Evolutionary conservation across 1,284 basidiomycete species (phyloP), one percentile per base, ranked within the genome.

Genomic region (Agaricales sp.): DNA sequence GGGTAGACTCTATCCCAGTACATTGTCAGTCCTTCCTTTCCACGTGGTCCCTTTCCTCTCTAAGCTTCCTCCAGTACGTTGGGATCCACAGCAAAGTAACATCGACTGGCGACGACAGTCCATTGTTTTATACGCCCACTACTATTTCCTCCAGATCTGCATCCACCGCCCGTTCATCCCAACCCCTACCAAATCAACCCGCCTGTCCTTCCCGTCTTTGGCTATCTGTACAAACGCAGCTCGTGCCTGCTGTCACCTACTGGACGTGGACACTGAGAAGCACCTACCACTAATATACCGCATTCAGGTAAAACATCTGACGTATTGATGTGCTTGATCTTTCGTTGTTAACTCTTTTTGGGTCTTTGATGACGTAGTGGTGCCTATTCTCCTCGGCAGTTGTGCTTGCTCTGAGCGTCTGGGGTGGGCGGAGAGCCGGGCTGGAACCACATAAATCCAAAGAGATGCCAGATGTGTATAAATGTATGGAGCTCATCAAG

Each of bases 101-200:
- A 46, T 74, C 0, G 54, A 64, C 1, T 80, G 82, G 56, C 86
- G 90, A 62, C 69, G 77, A 52, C 87, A 90, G 64, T 86, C 84
- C 0, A 81, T 78, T 0, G 56, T 67, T 12, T 69, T 92, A 2
- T 87, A 87, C 56, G 63, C 74, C 1, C 67, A 69, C 6, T 90
- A 86, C 60, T 89, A 91, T 59, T 71, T 82, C 52, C 67, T 83
- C 14, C 84, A 85, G 56, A 90, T 92, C 57, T 71, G 83, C 39
- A 80, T 90, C 41, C 89, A 92, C 59, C 75, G 88, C 4, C 85
- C 86, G 0, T 92, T 91, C 65, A 88, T 92, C 49, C 84, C 86
- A 0, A 78, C 80, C 0, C 75, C 77, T 1, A 68, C 70, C 41
- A 77, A 77, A 52, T 73, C 74, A 0, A 76, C 78, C 0, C 68